Conservation (phyloP, 495 filamentous ascomycete species). For the Daldinia bambusicola region DNA sequence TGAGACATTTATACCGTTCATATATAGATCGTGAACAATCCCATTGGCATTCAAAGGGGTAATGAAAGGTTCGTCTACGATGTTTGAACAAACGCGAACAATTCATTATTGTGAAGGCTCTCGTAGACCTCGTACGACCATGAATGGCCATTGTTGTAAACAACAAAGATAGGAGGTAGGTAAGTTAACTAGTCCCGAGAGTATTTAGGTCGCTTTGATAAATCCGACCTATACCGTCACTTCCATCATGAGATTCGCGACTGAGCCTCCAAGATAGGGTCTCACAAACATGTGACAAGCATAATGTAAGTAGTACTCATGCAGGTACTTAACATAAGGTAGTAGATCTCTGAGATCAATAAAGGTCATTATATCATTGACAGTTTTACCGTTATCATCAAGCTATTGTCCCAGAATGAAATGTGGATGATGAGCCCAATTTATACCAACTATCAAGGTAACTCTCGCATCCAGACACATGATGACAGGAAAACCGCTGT, state of each 20-base stretch:
- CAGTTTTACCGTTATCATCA: background rate
- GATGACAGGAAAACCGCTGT: background rate
- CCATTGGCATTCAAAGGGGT: background rate
- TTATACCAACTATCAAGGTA: background rate
- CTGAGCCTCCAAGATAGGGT: too few relatives aligned
- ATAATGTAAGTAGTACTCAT: too few relatives aligned
- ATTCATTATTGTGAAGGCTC: background rate
- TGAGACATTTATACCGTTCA: background rate
- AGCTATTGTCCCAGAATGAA: background rate
- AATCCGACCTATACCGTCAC: background rate
- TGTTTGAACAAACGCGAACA: background rate
- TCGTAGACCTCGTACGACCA: background rate
- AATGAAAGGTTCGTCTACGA: background rate
- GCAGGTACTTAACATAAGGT: too few relatives aligned
- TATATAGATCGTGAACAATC: background rate
- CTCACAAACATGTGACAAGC: too few relatives aligned
- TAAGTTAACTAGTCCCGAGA: background rate
- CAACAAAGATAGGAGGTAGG: too few relatives aligned
- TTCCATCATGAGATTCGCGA: background rate
- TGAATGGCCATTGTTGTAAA: background rate
- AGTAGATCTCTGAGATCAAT: background rate
- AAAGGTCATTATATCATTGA: background rate
- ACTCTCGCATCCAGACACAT: background rate
- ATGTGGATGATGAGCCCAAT: background rate
- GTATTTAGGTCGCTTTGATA: background rate